Percentiles rank a stretch among this genome's conserved stretches.
Conservation (phyloP, 2,329 filamentous ascomycete genomes). For the Hymenoscyphus scutula region DNA sequence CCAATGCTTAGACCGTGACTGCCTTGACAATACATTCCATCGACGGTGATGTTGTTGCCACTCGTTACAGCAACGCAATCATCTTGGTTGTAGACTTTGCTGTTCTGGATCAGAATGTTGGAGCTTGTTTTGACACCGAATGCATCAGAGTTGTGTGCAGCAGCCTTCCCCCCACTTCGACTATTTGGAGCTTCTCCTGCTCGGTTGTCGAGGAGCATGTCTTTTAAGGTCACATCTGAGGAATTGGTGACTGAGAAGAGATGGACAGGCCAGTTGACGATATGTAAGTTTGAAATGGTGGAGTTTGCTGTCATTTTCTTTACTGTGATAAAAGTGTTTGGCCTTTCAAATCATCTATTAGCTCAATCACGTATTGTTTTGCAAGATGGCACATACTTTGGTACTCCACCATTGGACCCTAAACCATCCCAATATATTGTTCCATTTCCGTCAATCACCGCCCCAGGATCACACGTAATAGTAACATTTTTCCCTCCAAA, state of each 20-base stretch:
- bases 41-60: conserved; percentile 35
- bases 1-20: conserved; percentile 37
- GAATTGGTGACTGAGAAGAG: conserved; percentile 46
- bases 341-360: conserved; percentile 48
- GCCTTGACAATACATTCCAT: conserved; percentile 32
- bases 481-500: conserved; percentile 57
- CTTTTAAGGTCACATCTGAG: conserved; percentile 44
- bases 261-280: conserved; percentile 55
- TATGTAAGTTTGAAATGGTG: conserved; percentile 47
- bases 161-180: conserved; percentile 22
- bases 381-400: conserved; percentile 25
- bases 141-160: conserved; percentile 52
- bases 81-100: conserved; percentile 33
- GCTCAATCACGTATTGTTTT: not conserved
- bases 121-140: conserved; percentile 47
- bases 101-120: conserved; percentile 41
- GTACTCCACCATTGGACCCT: conserved; percentile 53
- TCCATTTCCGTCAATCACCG: conserved; percentile 56
- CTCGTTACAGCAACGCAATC: conserved; percentile 37
- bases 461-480: conserved; percentile 51
- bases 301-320: conserved; percentile 50
- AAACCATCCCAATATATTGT: conserved; percentile 60
- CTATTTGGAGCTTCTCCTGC: conserved; percentile 47
- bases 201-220: conserved; percentile 55
- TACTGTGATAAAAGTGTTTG: conserved; percentile 54